Evolutionary conservation across 352 stramenopile species (phyloP).

Genomic region (Blastocystis hominis): DNA sequence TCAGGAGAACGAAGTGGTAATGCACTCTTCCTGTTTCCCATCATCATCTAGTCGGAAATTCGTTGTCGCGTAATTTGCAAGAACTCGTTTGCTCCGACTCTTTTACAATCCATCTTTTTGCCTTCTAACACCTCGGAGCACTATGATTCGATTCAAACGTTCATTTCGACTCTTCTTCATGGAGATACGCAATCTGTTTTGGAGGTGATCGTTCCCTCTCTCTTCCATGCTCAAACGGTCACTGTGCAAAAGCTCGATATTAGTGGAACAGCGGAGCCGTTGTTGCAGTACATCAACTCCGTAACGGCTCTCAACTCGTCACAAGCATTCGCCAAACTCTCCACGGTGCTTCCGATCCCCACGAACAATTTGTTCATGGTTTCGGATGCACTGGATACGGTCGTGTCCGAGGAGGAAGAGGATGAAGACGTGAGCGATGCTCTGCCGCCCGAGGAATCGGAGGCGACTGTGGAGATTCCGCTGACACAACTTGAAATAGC

Average conservation of each 20-base stretch:
- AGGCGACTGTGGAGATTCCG: background rate
- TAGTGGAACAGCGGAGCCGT: background rate
- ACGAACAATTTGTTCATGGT: constrained; percentile 18
- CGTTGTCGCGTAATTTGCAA: background rate
- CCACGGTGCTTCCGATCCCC: background rate
- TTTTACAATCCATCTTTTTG: constrained; percentile 2
- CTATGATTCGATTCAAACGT: background rate
- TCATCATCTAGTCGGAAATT: background rate
- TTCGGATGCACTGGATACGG: background rate
- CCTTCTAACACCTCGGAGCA: background rate
- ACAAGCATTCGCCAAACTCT: background rate
- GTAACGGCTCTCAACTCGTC: background rate
- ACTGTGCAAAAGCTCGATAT: constrained; percentile 17
- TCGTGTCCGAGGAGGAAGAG: constrained; percentile 34
- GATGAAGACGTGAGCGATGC: background rate
- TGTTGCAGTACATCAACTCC: background rate
- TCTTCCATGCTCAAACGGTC: constrained; percentile 13
- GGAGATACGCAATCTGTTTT: background rate
- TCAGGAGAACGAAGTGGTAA: background rate
- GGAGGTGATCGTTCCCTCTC: background rate
- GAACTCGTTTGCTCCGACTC: background rate
- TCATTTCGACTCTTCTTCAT: background rate
- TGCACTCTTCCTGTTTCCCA: background rate
- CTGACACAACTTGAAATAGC: background rate
- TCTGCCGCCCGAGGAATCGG: background rate